phyloP scores from a whole-genome alignment of 1,284 basidiomycete genomes.

The Sporisorium exsertum region DNA sequence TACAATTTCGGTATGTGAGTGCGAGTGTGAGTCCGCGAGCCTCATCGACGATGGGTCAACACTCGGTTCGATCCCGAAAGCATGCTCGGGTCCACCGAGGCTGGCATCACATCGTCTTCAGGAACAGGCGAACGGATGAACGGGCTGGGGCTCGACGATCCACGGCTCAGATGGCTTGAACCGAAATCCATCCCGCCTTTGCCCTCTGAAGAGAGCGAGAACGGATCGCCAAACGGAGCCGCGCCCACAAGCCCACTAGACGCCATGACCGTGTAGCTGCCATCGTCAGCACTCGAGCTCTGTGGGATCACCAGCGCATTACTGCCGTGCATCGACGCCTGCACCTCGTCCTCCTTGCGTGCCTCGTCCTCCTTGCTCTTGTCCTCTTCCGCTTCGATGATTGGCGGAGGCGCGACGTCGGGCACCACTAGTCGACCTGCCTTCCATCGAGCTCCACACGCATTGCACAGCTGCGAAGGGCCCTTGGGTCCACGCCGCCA shows the following conservation, averaged over 20 bases:
- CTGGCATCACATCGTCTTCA: conserved; percentile 47
- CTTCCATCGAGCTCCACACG: conserved; percentile 67
- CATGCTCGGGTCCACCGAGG: conserved; percentile 54
- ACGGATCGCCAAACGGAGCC: conserved; percentile 34
- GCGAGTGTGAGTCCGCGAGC: neutral
- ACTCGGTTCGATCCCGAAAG: conserved; percentile 35
- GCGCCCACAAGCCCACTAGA: conserved; percentile 27
- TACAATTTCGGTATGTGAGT: neutral
- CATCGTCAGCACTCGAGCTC: conserved; percentile 37
- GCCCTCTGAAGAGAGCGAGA: conserved; percentile 29
- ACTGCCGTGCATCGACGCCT: conserved; percentile 50
- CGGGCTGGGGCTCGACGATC: conserved; percentile 47
- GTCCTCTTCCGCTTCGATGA: conserved; percentile 53
- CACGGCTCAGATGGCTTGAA: conserved; percentile 27
- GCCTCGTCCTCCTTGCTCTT: conserved; percentile 43
- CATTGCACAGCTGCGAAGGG: conserved; percentile 65
- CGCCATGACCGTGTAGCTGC: conserved; percentile 35
- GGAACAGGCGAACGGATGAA: conserved; percentile 50
- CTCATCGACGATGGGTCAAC: conserved; percentile 23
- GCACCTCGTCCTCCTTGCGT: conserved; percentile 40
- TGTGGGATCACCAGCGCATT: conserved; percentile 49
- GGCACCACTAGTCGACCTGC: conserved; percentile 64
- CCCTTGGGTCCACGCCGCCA: conserved; percentile 66
- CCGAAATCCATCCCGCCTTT: conserved; percentile 37
- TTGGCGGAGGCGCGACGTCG: conserved; percentile 60